Evolutionary conservation across 2,329 filamentous ascomycete genomes (phyloP).

Genomic region (Fusarium sp.): DNA sequence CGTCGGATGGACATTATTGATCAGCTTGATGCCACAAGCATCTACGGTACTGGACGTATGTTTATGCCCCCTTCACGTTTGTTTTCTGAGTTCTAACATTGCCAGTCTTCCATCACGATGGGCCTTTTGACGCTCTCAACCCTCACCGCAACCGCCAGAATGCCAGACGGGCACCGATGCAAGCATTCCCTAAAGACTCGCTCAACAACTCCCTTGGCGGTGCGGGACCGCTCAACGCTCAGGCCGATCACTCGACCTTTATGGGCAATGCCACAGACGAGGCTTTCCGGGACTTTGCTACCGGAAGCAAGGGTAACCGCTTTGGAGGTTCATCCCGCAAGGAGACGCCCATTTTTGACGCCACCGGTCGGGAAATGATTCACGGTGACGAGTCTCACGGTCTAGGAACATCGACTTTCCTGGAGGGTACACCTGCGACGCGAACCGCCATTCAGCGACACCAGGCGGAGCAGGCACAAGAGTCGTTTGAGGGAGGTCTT

Average conservation of each 20-base stretch:
- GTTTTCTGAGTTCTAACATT: slow-evolving; percentile 9
- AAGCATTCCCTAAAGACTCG: slow-evolving; percentile 92
- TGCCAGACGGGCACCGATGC: slow-evolving; percentile 86
- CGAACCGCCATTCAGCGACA: slow-evolving; percentile 78
- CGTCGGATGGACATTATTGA: slow-evolving; percentile 86
- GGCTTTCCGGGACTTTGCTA: slow-evolving; percentile 80
- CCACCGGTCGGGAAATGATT: slow-evolving; percentile 69
- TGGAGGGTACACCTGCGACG: slow-evolving; percentile 91
- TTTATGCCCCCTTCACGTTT: slow-evolving; percentile 37
- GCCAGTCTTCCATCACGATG: slow-evolving; percentile 98
- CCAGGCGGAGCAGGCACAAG: slow-evolving; percentile 71
- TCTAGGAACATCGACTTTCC: slow-evolving; percentile 91
- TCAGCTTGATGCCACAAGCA: slow-evolving; percentile 93
- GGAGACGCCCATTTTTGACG: slow-evolving; percentile 69
- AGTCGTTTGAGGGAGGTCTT: slow-evolving; percentile 67
- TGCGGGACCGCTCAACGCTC: slow-evolving; percentile 79
- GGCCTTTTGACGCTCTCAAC: slow-evolving; percentile 95
- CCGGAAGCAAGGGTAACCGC: slow-evolving; percentile 43
- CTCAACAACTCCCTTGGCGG: slow-evolving; percentile 92
- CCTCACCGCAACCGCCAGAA: slow-evolving; percentile 90
- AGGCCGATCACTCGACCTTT: slow-evolving; percentile 85
- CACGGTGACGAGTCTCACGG: slow-evolving; percentile 86
- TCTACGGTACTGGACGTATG: slow-evolving; percentile 90
- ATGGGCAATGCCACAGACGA: slow-evolving; percentile 82
- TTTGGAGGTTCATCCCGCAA: slow-evolving; percentile 38